Evolutionary conservation across 768 basidiomycete species (phyloP), one percentile per base, ranked within the genome.

Genomic region (Mycena sanguinolenta): DNA sequence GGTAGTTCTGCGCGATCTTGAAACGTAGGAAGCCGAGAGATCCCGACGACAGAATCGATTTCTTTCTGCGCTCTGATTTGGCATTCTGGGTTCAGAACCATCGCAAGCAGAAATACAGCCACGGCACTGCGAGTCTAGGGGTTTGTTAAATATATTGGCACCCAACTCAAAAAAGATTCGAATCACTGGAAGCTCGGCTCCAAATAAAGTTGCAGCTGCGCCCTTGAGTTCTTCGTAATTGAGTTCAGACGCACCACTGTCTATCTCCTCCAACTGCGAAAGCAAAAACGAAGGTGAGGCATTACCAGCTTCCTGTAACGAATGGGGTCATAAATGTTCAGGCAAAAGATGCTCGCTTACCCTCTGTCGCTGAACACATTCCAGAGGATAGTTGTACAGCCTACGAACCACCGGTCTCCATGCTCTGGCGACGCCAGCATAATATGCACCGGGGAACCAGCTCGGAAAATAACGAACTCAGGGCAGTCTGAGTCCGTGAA

Each of bases 401-500:
- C 66, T 36, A 1, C 65, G 60, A 30, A 73, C 58, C 17, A 36
- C 39, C 10, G 59, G 50, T 19, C 52, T 34, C 44, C 54, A 71
- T 21, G n/a, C 52, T 34, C 69, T 54, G 8, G 74, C 74, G 21
- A 67, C 23, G 42, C 28, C 16, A 16, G 72, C 72, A 46, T 73
- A 80, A 27, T n/a, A 28, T 25, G 79, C 76, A 23, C 82, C 82
- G 0, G 79, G 82, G 39, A 81, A 67, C 81, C 81, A 82, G 2
- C 74, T 73, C 0, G 82, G 82, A 30, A 83, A 69, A 34, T 80
- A 32, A 30, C 63, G 32, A 30, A 78, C 77, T 44, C 65, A 60
- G 54, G 16, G 38, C 25, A 53, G 52, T 19, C 36, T 53, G 52
- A 63, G 62, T 42, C 25, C 17, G 38, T 36, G 17, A 16, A 38